A percentile compares a stretch with the other conserved stretches of the same genome.
phyloP scores from a whole-genome alignment of 2,329 filamentous ascomycete species.

The Sordariomycetes sp. region DNA sequence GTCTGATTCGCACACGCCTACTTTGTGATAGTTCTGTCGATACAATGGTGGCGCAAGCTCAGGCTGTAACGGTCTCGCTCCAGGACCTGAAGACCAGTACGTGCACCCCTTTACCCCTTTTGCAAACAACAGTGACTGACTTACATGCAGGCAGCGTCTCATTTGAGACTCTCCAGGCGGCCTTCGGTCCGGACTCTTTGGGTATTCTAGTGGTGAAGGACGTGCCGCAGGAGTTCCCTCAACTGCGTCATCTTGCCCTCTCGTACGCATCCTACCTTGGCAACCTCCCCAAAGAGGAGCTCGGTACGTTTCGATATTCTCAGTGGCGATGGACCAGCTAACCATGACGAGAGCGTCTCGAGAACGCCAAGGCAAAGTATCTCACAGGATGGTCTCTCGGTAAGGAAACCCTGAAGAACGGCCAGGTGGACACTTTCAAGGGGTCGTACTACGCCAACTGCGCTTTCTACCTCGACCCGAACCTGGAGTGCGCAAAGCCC shows the following conservation, averaged over 20 bases:
- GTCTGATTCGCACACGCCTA: too few relatives aligned
- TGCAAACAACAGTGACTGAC: background rate
- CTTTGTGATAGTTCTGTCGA: too few relatives aligned
- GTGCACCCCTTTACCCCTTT: conserved; percentile 8
- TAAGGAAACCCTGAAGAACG: conserved; percentile 72
- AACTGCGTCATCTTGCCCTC: conserved; percentile 65
- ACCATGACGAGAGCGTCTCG: conserved; percentile 36
- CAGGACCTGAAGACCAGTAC: conserved; percentile 49
- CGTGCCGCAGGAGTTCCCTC: conserved; percentile 61
- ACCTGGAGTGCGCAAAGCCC: conserved; percentile 53
- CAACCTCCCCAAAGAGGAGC: conserved; percentile 60
- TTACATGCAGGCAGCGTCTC: conserved; percentile 48
- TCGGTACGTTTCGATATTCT: conserved; percentile 43
- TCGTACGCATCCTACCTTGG: conserved; percentile 87
- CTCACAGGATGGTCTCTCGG: conserved; percentile 71
- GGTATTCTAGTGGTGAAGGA: conserved; percentile 92
- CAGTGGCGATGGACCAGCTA: background rate
- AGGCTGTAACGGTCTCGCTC: conserved; percentile 53
- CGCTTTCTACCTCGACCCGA: conserved; percentile 61
- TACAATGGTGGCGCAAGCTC: conserved; percentile 23
- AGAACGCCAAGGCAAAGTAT: conserved; percentile 53
- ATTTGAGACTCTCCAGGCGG: conserved; percentile 60
- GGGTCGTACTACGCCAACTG: conserved; percentile 81
- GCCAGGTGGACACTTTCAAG: conserved; percentile 70
- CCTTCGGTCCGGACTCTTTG: conserved; percentile 83